Evolutionary conservation across 371 early-diverging fungal genomes (phyloP).

Genomic region (Batrachochytrium dendrobatidis): DNA sequence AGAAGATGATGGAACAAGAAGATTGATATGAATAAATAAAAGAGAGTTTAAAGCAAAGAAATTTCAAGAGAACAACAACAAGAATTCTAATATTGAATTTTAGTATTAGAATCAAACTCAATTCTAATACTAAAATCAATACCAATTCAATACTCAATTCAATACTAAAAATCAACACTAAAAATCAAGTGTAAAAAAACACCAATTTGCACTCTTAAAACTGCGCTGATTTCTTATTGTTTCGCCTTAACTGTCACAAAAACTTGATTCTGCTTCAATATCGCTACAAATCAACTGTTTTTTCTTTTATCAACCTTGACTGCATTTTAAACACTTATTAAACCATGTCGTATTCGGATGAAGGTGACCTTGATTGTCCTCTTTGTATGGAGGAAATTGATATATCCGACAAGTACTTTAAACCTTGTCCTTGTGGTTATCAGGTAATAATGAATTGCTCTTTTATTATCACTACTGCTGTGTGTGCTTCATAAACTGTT

Average conservation of each 20-base stretch:
- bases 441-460: slow-evolving; percentile 54
- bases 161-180: too few species aligned
- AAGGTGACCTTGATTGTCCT: slow-evolving; percentile 89
- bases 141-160: too few species aligned
- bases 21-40: too few species aligned
- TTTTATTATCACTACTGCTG: too few species aligned
- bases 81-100: too few species aligned
- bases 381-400: slow-evolving; percentile 97
- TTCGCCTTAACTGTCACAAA: not conserved
- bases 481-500: not conserved
- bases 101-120: too few species aligned
- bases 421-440: slow-evolving; percentile 96
- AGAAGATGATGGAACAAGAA: too few species aligned
- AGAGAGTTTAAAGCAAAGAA: too few species aligned
- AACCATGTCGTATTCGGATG: slow-evolving; percentile 37
- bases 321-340: not conserved
- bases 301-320: not conserved
- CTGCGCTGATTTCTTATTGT: not conserved
- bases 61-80: too few species aligned
- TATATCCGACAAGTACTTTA: slow-evolving; percentile 86
- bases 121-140: too few species aligned
- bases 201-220: too few species aligned
- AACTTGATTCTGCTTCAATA: not conserved
- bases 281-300: not conserved
- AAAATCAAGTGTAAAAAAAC: too few species aligned